Percentiles rank a stretch among this genome's conserved stretches.
phyloP scores from a whole-genome alignment of 2,329 filamentous ascomycete species.

The Fusarium annulatum region DNA sequence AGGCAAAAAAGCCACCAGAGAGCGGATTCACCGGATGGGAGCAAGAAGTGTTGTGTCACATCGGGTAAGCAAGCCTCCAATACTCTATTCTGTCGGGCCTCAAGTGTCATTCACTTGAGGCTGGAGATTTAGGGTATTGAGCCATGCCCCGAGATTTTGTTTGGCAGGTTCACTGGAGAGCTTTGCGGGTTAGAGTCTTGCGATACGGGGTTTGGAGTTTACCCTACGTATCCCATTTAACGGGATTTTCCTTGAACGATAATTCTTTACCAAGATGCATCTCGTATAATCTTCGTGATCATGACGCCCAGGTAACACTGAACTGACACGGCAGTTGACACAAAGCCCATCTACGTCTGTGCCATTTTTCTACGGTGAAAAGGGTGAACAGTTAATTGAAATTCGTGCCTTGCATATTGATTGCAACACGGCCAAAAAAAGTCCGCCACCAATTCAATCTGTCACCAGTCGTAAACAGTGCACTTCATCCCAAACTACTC shows the following conservation, averaged over 20 bases:
- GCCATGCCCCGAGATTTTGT: conserved; percentile 8
- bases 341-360: neutral
- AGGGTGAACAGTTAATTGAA: neutral
- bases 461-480: neutral
- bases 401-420: conserved; percentile 1
- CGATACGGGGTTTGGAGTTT: neutral
- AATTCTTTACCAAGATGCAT: neutral
- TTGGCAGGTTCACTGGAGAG: neutral
- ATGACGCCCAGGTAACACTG: neutral
- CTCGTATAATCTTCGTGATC: neutral
- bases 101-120: neutral
- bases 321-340: too few species aligned
- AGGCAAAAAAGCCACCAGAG: neutral
- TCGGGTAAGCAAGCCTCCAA: conserved; percentile 23
- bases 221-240: neutral
- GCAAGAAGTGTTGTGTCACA: conserved; percentile 7
- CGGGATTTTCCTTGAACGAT: neutral
- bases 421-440: neutral
- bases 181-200: neutral
- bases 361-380: neutral
- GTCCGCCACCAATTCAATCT: neutral
- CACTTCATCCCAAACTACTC: too few species aligned
- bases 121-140: conserved; percentile 7
- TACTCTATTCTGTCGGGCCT: conserved; percentile 9
- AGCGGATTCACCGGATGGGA: conserved; percentile 9